Conservation (phyloP, 495 filamentous ascomycete species). For the Penicillium flavigenum region DNA sequence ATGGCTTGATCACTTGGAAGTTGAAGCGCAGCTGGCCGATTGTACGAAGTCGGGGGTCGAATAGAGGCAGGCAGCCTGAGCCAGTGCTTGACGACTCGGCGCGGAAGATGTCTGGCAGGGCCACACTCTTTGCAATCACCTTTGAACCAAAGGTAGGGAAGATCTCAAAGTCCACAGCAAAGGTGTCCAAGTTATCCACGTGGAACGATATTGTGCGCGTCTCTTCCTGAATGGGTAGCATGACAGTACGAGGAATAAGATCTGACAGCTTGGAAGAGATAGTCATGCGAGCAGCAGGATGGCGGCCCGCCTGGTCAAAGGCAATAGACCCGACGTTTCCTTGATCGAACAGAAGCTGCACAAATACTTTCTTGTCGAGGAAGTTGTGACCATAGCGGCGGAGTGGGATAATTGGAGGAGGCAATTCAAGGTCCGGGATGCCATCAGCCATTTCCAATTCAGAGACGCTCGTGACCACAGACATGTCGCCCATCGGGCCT, state of each 20-base stretch:
- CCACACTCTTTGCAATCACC: constrained; percentile 93
- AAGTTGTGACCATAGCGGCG: constrained; percentile 97
- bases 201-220: constrained; percentile 91
- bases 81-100: constrained; percentile 72
- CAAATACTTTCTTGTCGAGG: constrained; percentile 91
- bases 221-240: constrained; percentile 95
- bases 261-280: constrained; percentile 96
- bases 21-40: constrained; percentile 93
- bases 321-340: constrained; percentile 66
- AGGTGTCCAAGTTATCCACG: constrained; percentile 86
- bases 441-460: constrained; percentile 77
- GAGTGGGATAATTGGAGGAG: constrained; percentile 92
- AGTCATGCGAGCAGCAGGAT: constrained; percentile 90
- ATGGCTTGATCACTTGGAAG: constrained; percentile 95
- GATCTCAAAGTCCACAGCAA: constrained; percentile 94
- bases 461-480: constrained; percentile 51
- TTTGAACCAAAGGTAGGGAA: constrained; percentile 97
- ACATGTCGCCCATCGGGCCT: constrained; percentile 33
- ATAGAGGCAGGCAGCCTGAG: constrained; percentile 79
- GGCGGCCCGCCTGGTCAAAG: constrained; percentile 94
- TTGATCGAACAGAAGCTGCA: constrained; percentile 84
- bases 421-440: constrained; percentile 88
- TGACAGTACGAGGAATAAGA: constrained; percentile 89
- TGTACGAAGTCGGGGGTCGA: constrained; percentile 87
- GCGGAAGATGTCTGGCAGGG: constrained; percentile 79